Percentiles rank a stretch among this genome's conserved stretches.
phyloP scores from a whole-genome alignment of 495 filamentous ascomycete species.

The Hyaloscypha hepaticicola region DNA sequence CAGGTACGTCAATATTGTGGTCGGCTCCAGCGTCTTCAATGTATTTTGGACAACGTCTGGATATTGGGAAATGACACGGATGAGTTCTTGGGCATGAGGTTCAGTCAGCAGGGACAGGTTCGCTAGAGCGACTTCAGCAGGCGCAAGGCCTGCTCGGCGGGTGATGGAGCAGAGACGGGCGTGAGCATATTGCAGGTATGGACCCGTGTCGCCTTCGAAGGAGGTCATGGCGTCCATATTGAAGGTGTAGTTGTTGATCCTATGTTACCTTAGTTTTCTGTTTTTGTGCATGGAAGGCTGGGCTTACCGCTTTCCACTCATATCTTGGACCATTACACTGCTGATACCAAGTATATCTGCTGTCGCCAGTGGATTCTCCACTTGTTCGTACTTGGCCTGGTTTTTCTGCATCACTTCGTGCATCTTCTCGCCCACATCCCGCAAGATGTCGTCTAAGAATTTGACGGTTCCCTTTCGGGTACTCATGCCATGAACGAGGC shows the following conservation, averaged over 20 bases:
- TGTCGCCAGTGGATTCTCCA: conserved; percentile 53
- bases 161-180: conserved; percentile 62
- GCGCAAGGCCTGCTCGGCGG: conserved; percentile 49
- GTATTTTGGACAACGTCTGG: conserved; percentile 64
- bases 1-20: conserved; percentile 73
- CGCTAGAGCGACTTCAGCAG: conserved; percentile 54
- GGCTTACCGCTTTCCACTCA: conserved; percentile 59
- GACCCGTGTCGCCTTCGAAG: conserved; percentile 69
- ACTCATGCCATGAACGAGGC: conserved; percentile 61
- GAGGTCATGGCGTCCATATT: conserved; percentile 65
- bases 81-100: conserved; percentile 57
- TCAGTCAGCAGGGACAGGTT: conserved; percentile 59
- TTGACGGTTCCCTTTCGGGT: conserved; percentile 58
- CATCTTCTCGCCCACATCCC: conserved; percentile 62
- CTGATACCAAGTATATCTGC: conserved; percentile 62
- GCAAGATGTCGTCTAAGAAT: conserved; percentile 62
- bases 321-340: conserved; percentile 65
- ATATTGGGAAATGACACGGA: conserved; percentile 61
- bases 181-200: conserved; percentile 69
- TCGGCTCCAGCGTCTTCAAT: conserved; percentile 62
- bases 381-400: conserved; percentile 56
- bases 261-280: conserved; percentile 24
- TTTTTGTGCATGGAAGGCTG: not conserved
- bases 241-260: conserved; percentile 63
- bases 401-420: conserved; percentile 65